Percentiles rank a stretch among this genome's conserved stretches.
Evolutionary conservation across 2,329 filamentous ascomycete species (phyloP).

Genomic region (Colletotrichum eleusines): DNA sequence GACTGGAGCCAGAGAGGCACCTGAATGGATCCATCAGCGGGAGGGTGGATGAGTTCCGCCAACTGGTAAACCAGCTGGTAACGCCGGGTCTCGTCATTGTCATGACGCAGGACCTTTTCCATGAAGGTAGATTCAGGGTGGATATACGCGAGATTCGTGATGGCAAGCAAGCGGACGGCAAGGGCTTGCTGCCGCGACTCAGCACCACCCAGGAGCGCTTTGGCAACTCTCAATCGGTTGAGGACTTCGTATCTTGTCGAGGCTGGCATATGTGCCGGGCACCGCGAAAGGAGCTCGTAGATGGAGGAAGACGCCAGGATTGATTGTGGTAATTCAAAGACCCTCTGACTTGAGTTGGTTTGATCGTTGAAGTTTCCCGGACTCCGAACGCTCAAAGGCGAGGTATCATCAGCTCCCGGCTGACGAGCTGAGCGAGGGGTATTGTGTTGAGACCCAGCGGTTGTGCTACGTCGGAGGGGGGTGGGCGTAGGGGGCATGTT

Average conservation of each 20-base stretch:
- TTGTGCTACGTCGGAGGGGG: slow-evolving; percentile 77
- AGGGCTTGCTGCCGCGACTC: slow-evolving; percentile 81
- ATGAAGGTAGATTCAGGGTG: slow-evolving; percentile 86
- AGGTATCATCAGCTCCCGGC: slow-evolving; percentile 52
- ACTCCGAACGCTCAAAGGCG: slow-evolving; percentile 64
- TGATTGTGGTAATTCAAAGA: slow-evolving; percentile 73
- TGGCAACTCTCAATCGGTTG: slow-evolving; percentile 84
- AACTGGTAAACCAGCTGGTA: slow-evolving; percentile 94
- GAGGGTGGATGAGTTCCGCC: slow-evolving; percentile 89
- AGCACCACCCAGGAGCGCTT: slow-evolving; percentile 76
- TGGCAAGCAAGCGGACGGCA: slow-evolving; percentile 83
- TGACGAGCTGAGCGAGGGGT: slow-evolving; percentile 55
- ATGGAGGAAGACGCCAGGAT: slow-evolving; percentile 65
- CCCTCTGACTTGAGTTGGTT: slow-evolving; percentile 61
- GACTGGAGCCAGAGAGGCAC: slow-evolving; percentile 85
- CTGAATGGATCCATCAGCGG: slow-evolving; percentile 73
- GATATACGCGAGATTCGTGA: slow-evolving; percentile 92
- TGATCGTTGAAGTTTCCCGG: slow-evolving; percentile 53
- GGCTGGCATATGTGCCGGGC: slow-evolving; percentile 75
- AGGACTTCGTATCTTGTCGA: slow-evolving; percentile 86
- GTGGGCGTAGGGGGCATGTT: slow-evolving; percentile 78
- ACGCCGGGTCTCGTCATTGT: slow-evolving; percentile 88
- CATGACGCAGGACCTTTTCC: slow-evolving; percentile 86
- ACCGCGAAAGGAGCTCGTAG: slow-evolving; percentile 67
- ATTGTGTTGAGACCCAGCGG: slow-evolving; percentile 60